Base-by-base conservation (phyloP, 2,329 filamentous ascomycete species). In the Rosellinia necatrix region DNA sequence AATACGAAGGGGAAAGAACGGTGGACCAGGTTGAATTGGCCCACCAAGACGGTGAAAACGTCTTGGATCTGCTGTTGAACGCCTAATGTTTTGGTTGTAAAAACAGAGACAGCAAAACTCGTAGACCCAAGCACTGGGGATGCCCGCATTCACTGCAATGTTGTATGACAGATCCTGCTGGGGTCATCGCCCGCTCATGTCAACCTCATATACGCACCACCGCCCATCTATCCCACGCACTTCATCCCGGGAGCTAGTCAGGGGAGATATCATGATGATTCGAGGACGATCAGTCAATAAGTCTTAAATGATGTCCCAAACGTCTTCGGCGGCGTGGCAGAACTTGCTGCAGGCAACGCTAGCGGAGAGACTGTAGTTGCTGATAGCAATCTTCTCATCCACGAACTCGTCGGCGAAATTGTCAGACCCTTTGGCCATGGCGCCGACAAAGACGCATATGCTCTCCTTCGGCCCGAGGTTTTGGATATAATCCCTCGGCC, bases 261-360 rank as follows among this genome's bases (percentile, higher is more conserved):
- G 21, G 34, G 15, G 19, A 5, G 38, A 24, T 30, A 9, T 24
- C 5, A 22, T 21, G 22, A 44, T 34, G 47, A 27, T 43, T 56
- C 17, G 24, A 44, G n/a, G 22, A 57, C 38, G 42, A 46, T 7
- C 22, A 25, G 7, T 27, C 10, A 15, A 15, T 8, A 13, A 22
- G 29, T 6, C 27, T 46, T 62, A 99, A 69, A 97, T 84, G 66
- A 99, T 90, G 71, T 91, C 87, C 94, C 94, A 99, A 30, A 89
- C 88, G 74, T 99, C 94, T 76, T 99, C 94, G 38, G 92, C 93
- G 35, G 93, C 94, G 75, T 99, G 94, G 76, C 94, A 97, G 81
- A 99, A 97, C 76, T 97, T 99, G 85, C 93, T 97, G 82, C 94
- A 99, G 38, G 94, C 93, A 60, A 99, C 94, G 78, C 93, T 97